phyloP scores from a whole-genome alignment of 345 rosid species.

The Aquilaria sinensis region DNA sequence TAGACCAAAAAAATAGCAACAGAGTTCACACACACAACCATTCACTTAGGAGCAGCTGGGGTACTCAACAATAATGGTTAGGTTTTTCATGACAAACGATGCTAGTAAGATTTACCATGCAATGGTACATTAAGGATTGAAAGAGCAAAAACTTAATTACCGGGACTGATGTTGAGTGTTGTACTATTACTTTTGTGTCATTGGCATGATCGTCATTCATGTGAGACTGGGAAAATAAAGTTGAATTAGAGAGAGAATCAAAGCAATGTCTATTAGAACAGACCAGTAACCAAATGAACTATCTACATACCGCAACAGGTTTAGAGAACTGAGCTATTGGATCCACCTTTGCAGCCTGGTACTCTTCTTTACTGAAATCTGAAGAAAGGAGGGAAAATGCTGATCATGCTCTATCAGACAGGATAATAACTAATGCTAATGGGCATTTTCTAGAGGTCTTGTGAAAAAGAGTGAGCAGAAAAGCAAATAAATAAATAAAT shows the following conservation, averaged over 20 bases:
- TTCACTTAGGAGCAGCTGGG: too few relatives aligned
- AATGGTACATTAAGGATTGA: not conserved
- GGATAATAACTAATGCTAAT: not conserved
- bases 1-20: too few relatives aligned
- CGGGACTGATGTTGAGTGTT: constrained; percentile 63
- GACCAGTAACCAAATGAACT: constrained; percentile 8
- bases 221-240: constrained; percentile 51
- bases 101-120: not conserved
- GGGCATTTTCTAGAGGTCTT: too few relatives aligned
- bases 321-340: constrained; percentile 77
- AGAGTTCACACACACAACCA: too few relatives aligned
- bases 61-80: too few relatives aligned
- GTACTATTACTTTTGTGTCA: constrained; percentile 76
- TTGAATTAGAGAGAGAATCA: constrained; percentile 1
- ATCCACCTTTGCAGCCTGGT: constrained; percentile 67
- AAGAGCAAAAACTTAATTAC: constrained; percentile 32
- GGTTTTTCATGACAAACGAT: too few relatives aligned
- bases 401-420: too few relatives aligned
- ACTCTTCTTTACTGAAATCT: constrained; percentile 81
- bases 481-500: constrained; percentile 1
- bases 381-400: not conserved
- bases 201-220: constrained; percentile 94
- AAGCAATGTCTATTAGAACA: not conserved
- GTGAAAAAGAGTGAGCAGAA: not conserved
- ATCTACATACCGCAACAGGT: constrained; percentile 67